Evolutionary conservation across 2,329 filamentous ascomycete species (phyloP).

Genomic region (Hymenoscyphus fraxineus): DNA sequence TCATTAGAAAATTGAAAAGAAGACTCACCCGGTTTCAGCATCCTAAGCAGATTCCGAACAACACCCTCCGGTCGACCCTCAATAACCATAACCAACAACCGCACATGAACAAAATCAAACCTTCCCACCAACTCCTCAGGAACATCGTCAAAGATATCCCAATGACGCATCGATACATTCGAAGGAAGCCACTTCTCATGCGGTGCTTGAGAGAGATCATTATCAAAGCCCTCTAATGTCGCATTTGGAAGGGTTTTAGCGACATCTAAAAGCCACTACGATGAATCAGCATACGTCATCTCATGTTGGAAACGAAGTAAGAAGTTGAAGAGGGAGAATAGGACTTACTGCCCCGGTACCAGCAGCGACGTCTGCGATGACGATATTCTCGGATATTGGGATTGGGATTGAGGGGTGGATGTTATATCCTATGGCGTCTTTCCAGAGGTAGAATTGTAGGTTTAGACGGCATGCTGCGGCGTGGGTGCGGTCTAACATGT

Average conservation of each 20-base stretch:
- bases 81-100: slow-evolving; percentile 4
- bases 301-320: too few relatives aligned
- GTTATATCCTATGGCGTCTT: slow-evolving; percentile 4
- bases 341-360: background rate
- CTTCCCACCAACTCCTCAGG: slow-evolving; percentile 4
- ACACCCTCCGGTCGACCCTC: background rate
- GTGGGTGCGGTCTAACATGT: slow-evolving; percentile 5
- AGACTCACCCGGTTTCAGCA: slow-evolving; percentile 7
- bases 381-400: background rate
- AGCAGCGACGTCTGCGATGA: slow-evolving; percentile 6
- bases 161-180: background rate
- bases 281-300: too few relatives aligned
- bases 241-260: slow-evolving; percentile 1
- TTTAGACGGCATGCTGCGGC: slow-evolving; percentile 7
- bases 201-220: background rate
- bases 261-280: slow-evolving; percentile 6
- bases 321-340: too few relatives aligned
- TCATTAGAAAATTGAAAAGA: too few relatives aligned
- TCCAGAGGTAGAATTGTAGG: slow-evolving; percentile 7
- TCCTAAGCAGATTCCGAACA: background rate
- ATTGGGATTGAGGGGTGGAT: slow-evolving; percentile 5
- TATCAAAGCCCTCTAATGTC: slow-evolving; percentile 2
- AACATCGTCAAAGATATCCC: slow-evolving; percentile 1
- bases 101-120: slow-evolving; percentile 8
- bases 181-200: background rate